A percentile compares a stretch with the other conserved stretches of the same genome.
Conservation (phyloP, 1,139 yeast species). For the Entelexis sorbosivorans region DNA sequence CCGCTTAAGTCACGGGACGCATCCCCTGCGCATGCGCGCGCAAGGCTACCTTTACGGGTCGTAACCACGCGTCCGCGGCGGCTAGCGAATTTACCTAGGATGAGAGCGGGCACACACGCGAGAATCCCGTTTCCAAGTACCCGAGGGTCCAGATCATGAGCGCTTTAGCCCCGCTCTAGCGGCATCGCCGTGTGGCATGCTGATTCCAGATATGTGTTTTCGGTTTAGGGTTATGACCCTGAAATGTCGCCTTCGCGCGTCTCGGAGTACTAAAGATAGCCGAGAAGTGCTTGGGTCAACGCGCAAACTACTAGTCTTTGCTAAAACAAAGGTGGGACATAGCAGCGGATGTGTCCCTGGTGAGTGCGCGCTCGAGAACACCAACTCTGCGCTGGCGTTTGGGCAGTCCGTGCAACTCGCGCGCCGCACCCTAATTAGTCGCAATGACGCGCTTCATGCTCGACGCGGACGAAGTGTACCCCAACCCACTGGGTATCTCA, state of each 20-base stretch:
- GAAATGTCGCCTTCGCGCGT: neutral
- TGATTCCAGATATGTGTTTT: neutral
- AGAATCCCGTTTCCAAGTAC: no score
- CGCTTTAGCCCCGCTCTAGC: neutral
- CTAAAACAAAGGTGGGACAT: no score
- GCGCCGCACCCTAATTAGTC: conserved; percentile 1
- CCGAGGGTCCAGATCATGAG: neutral
- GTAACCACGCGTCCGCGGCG: no score
- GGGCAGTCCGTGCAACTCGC: neutral
- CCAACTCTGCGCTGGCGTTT: no score
- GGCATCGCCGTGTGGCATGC: neutral
- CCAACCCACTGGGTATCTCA: neutral
- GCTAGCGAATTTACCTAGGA: no score
- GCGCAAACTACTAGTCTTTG: no score
- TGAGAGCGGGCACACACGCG: no score
- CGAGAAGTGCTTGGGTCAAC: no score
- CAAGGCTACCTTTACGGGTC: neutral
- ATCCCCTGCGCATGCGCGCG: neutral
- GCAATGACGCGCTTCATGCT: neutral
- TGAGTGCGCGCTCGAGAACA: no score
- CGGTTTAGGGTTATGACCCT: neutral
- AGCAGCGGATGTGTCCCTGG: no score
- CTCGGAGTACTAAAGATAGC: no score
- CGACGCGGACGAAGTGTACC: neutral
- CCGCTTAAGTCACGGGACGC: conserved; percentile 1